These are phyloP conservation scores for Eucalyptus pauciflora DNA, from an alignment of 345 rosid genomes.

Conservation along the genomic window DNA sequence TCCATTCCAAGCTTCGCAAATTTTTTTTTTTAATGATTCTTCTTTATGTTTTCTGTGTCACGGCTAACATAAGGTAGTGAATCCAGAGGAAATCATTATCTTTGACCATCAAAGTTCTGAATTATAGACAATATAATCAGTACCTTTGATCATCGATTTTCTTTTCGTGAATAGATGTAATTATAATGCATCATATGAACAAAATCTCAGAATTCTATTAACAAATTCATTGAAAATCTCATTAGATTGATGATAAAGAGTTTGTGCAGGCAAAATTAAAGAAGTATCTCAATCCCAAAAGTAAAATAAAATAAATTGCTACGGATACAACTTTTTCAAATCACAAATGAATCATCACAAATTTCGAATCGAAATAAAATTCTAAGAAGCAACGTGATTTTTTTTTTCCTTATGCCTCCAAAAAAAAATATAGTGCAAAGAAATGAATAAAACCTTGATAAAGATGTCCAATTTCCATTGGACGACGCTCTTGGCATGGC, in stretches of 20 bases:
- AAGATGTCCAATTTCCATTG: too few species aligned
- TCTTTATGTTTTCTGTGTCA: too few species aligned
- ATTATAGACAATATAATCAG: not conserved
- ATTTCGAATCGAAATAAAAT: not conserved
- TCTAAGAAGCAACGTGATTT: too few species aligned
- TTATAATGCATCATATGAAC: not conserved
- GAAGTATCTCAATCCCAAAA: not conserved
- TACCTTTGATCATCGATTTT: not conserved
- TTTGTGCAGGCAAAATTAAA: accelerated
- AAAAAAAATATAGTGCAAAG: too few species aligned
- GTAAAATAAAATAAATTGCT: not conserved
- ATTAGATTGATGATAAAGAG: not conserved
- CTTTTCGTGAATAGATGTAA: not conserved
- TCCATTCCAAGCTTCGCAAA: too few species aligned
- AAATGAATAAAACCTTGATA: too few species aligned
- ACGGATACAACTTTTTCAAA: too few species aligned
- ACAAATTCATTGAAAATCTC: not conserved
- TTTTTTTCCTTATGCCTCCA: too few species aligned
- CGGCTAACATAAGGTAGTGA: not conserved
- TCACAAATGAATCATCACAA: not conserved
- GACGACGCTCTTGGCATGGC: conserved; percentile 49
- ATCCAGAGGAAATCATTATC: not conserved
- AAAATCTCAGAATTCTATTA: not conserved
- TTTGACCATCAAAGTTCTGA: not conserved
- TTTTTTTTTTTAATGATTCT: too few species aligned